Conservation (phyloP, 805 yeast species). For the Tetrapisispora nanseiensis region DNA sequence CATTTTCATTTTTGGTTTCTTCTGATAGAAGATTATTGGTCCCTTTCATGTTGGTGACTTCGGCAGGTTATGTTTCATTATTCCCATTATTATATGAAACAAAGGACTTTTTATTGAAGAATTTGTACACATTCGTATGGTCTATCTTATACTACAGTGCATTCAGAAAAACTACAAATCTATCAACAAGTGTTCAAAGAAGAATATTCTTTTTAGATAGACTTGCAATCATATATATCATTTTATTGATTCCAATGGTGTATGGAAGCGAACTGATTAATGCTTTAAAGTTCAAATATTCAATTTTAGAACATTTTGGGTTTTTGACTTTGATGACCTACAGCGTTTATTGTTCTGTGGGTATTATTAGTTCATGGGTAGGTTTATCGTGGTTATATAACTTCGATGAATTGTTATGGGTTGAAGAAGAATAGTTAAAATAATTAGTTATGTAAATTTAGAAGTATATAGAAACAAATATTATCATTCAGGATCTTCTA, state of each 20-base stretch:
- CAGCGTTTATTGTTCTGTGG: slow-evolving; percentile 79
- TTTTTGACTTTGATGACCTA: slow-evolving; percentile 72
- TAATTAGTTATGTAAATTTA: neutral
- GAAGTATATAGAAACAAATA: neutral
- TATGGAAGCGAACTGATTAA: slow-evolving; percentile 39
- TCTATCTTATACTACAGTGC: slow-evolving; percentile 65
- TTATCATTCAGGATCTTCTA: too few relatives aligned
- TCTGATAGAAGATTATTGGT: slow-evolving; percentile 62
- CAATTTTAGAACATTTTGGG: slow-evolving; percentile 48
- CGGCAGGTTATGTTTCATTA: slow-evolving; percentile 77
- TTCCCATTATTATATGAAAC: slow-evolving; percentile 80
- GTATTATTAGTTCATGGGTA: slow-evolving; percentile 78
- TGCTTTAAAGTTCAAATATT: slow-evolving; percentile 45
- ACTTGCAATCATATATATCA: slow-evolving; percentile 51
- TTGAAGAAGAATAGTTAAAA: neutral
- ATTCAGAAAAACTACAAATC: slow-evolving; percentile 55
- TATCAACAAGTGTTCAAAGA: slow-evolving; percentile 32
- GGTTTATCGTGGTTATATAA: slow-evolving; percentile 85
- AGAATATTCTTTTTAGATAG: slow-evolving; percentile 64
- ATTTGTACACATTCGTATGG: slow-evolving; percentile 75
- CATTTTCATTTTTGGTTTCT: slow-evolving; percentile 68
- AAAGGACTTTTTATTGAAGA: slow-evolving; percentile 70
- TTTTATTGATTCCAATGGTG: slow-evolving; percentile 60
- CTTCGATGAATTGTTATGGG: slow-evolving; percentile 67
- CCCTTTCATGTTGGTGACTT: slow-evolving; percentile 59